Conservation (phyloP, 176 grass and related monocot genomes). For the Ensete ventricosum region DNA sequence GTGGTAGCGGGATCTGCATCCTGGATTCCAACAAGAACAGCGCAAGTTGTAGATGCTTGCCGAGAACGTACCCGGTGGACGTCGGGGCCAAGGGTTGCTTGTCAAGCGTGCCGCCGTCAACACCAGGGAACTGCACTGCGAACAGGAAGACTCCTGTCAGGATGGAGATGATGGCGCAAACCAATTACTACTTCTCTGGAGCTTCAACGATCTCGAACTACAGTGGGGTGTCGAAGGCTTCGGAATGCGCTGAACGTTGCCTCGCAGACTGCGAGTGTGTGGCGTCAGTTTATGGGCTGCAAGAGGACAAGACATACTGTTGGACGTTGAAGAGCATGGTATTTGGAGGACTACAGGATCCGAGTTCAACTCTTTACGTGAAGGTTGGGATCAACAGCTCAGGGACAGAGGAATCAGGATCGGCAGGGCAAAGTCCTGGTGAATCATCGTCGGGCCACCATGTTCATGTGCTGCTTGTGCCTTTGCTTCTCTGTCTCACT, state of each 20-base stretch:
- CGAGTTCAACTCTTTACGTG: not conserved
- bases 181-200: slow-evolving; percentile 12
- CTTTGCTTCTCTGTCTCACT: not conserved
- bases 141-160: not conserved
- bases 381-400: not conserved
- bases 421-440: not conserved
- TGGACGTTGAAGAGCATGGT: not conserved
- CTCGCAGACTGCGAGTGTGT: not conserved
- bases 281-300: not conserved
- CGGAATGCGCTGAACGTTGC: not conserved
- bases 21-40: not conserved
- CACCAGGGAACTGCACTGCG: not conserved
- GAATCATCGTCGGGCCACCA: not conserved
- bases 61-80: not conserved
- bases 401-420: no score
- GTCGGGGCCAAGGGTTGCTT: not conserved
- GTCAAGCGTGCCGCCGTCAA: not conserved
- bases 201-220: slow-evolving; percentile 5
- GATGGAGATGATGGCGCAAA: slow-evolving; percentile 1
- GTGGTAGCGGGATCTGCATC: slow-evolving; percentile 11
- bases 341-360: not conserved
- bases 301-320: not conserved
- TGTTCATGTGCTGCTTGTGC: not conserved
- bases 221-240: not conserved
- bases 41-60: not conserved